Percentiles rank a stretch among this genome's conserved stretches.
Conservation (phyloP, 2,329 filamentous ascomycete genomes). For the Botrytis fragariae region DNA sequence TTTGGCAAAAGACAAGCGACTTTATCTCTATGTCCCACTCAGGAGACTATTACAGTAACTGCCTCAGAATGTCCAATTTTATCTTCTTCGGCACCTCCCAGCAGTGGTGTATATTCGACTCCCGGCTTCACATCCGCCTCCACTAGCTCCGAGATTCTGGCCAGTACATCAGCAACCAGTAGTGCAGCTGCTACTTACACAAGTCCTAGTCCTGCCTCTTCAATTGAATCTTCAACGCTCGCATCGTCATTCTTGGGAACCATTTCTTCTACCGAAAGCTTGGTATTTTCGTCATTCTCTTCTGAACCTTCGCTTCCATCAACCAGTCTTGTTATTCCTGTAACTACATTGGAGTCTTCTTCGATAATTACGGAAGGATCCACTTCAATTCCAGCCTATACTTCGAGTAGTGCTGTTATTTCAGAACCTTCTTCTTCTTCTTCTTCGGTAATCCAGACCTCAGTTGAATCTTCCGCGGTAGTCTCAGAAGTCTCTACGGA, state of each 20-base stretch:
- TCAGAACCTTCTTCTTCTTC: neutral
- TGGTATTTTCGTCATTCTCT: neutral
- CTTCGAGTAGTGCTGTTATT: neutral
- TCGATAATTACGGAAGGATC: neutral
- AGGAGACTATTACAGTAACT: conserved; percentile 12
- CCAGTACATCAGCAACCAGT: neutral
- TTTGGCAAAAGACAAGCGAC: conserved; percentile 5
- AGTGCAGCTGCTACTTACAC: conserved; percentile 1
- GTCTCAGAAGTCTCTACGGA: neutral
- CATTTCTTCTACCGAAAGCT: neutral
- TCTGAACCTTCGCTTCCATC: neutral
- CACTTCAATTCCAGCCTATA: neutral
- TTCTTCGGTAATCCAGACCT: neutral
- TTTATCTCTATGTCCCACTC: neutral
- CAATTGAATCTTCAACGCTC: neutral
- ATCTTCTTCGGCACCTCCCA: neutral
- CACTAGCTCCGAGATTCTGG: neutral
- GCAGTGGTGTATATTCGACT: conserved; percentile 8
- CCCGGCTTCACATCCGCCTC: neutral
- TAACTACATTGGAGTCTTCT: neutral
- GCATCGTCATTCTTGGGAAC: neutral
- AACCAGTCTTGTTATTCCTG: neutral
- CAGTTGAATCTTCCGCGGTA: neutral
- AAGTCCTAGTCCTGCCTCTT: neutral
- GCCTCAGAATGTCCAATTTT: neutral